These are phyloP conservation scores for Zarea fungicola DNA, from an alignment of 2,329 filamentous ascomycete genomes.

Conservation along the genomic window DNA sequence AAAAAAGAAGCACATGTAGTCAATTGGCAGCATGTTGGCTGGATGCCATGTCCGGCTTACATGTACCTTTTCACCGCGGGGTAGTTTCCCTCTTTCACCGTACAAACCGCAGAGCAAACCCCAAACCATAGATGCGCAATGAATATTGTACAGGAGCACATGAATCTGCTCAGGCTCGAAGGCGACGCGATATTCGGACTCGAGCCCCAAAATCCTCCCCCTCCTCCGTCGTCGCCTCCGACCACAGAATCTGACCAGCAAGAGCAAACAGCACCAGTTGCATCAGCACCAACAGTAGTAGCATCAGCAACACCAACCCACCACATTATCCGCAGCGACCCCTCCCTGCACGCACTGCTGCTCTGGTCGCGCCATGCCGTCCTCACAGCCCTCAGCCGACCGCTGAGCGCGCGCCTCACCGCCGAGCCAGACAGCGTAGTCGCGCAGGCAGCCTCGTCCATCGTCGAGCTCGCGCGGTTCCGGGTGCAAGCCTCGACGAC, in stretches of 20 bases:
- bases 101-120: too few species aligned
- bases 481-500: neutral
- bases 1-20: too few species aligned
- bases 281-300: too few species aligned
- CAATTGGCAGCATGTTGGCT: too few species aligned
- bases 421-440: neutral
- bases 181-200: conserved; percentile 12
- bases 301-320: too few species aligned
- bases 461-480: neutral
- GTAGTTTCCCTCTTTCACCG: too few species aligned
- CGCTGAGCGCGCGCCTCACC: neutral
- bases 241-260: too few species aligned
- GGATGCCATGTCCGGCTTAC: too few species aligned
- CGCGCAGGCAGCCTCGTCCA: neutral
- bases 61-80: too few species aligned
- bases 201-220: neutral
- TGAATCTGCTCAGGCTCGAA: neutral
- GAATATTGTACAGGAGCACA: too few species aligned
- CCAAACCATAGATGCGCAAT: too few species aligned
- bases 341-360: neutral
- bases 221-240: neutral
- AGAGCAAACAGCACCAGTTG: too few species aligned
- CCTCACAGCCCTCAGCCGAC: neutral
- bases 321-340: neutral
- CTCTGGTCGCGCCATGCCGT: neutral